These are phyloP conservation scores for Sclerotinia subarctica DNA, from an alignment of 2,329 filamentous ascomycete genomes.

Conservation along the genomic window DNA sequence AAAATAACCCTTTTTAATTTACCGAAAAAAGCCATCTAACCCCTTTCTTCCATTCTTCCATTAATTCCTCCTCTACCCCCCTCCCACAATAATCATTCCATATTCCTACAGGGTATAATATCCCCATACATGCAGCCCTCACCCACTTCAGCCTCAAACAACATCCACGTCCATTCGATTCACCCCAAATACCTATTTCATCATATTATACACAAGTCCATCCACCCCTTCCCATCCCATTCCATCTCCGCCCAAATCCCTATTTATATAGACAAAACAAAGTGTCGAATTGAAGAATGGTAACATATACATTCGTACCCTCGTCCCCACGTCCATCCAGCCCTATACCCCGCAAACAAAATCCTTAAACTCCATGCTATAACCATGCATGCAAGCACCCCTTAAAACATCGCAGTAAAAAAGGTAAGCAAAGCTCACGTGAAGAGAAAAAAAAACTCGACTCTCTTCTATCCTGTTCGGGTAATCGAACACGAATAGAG, in stretches of 20 bases:
- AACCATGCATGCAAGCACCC: conserved; percentile 2
- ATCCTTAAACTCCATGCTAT: conserved; percentile 3
- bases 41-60: background rate
- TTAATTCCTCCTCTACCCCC: background rate
- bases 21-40: background rate
- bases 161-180: background rate
- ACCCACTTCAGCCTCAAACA: background rate
- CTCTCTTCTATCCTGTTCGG: background rate
- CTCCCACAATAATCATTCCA: background rate
- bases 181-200: background rate
- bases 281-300: conserved; percentile 1
- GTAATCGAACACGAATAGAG: background rate
- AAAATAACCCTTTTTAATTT: background rate
- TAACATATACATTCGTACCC: conserved; percentile 4
- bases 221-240: background rate
- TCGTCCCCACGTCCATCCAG: background rate
- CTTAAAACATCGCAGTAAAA: conserved; percentile 1
- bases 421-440: background rate
- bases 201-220: conserved; percentile 8
- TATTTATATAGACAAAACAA: conserved; percentile 13
- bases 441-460: background rate
- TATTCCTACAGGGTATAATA: conserved; percentile 10
- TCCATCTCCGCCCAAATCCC: background rate
- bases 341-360: background rate
- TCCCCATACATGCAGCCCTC: background rate